phyloP scores from a whole-genome alignment of 768 basidiomycete genomes.

The Mycena epipterygia region DNA sequence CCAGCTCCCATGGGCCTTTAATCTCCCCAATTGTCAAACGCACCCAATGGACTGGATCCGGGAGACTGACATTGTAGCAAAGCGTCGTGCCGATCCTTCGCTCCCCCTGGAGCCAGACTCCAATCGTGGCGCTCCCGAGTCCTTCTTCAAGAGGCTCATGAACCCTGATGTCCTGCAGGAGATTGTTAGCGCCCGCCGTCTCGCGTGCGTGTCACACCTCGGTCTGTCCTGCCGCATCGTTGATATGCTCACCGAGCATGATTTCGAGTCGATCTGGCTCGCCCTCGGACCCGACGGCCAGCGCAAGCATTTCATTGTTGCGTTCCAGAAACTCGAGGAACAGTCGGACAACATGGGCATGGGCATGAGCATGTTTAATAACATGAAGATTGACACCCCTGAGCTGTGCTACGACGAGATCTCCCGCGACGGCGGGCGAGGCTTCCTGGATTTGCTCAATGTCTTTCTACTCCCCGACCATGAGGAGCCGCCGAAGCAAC shows the following conservation, averaged over 20 bases:
- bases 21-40: conserved; percentile 9
- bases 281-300: conserved; percentile 9
- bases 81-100: conserved; percentile 20
- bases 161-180: conserved; percentile 21
- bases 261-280: conserved; percentile 24
- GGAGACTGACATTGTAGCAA: background rate
- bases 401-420: conserved; percentile 20
- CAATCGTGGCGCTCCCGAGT: conserved; percentile 7
- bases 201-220: background rate
- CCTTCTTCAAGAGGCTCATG: conserved; percentile 4
- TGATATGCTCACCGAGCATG: conserved; percentile 23
- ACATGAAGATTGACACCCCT: conserved; percentile 1
- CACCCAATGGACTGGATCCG: conserved; percentile 13
- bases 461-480: conserved; percentile 26
- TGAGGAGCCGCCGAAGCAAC: conserved; percentile 25
- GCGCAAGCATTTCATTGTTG: conserved; percentile 16
- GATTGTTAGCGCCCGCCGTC: conserved; percentile 10
- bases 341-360: background rate
- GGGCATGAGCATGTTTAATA: background rate
- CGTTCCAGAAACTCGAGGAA: conserved; percentile 17
- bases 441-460: conserved; percentile 26
- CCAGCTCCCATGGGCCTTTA: background rate
- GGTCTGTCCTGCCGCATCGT: conserved; percentile 1
- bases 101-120: conserved; percentile 20
- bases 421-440: conserved; percentile 15